These are phyloP conservation scores for Ophioceras dolichostomum DNA, from an alignment of 2,329 filamentous ascomycete species.

Conservation along the genomic window DNA sequence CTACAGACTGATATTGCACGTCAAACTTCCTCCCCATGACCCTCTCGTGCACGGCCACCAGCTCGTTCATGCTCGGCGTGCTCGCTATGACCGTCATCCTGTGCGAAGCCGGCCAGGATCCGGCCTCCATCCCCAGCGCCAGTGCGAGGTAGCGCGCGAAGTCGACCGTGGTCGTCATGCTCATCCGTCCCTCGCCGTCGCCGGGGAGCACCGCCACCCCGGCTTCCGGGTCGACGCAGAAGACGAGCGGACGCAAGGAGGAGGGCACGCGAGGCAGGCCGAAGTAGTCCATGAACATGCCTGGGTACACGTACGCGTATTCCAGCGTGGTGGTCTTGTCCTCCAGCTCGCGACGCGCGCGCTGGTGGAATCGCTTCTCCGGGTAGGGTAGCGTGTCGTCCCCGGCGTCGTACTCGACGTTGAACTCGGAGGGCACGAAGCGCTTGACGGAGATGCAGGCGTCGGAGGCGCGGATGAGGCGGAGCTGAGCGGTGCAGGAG, in stretches of 20 bases:
- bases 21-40: too few species aligned
- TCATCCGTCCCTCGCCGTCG: too few species aligned
- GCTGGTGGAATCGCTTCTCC: constrained; percentile 17
- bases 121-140: too few species aligned
- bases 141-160: too few species aligned
- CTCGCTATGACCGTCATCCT: too few species aligned
- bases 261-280: constrained; percentile 14
- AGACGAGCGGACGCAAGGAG: constrained; percentile 14
- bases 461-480: constrained; percentile 20
- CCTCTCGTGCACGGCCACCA: too few species aligned
- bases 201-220: constrained; percentile 15
- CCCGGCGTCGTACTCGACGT: constrained; percentile 21
- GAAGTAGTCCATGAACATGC: constrained; percentile 25
- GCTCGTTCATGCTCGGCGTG: too few species aligned
- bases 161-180: too few species aligned
- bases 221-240: constrained; percentile 16
- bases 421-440: constrained; percentile 25
- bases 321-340: constrained; percentile 18
- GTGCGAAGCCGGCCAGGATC: too few species aligned
- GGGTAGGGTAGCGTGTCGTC: constrained; percentile 19
- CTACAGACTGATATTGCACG: too few species aligned
- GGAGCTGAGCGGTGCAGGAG: constrained; percentile 17
- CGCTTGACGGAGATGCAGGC: constrained; percentile 15
- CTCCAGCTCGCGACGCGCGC: constrained; percentile 15
- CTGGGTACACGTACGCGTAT: constrained; percentile 19